Base-by-base conservation (phyloP, 441 rosid species). In the Adansonia madagascariensis region DNA sequence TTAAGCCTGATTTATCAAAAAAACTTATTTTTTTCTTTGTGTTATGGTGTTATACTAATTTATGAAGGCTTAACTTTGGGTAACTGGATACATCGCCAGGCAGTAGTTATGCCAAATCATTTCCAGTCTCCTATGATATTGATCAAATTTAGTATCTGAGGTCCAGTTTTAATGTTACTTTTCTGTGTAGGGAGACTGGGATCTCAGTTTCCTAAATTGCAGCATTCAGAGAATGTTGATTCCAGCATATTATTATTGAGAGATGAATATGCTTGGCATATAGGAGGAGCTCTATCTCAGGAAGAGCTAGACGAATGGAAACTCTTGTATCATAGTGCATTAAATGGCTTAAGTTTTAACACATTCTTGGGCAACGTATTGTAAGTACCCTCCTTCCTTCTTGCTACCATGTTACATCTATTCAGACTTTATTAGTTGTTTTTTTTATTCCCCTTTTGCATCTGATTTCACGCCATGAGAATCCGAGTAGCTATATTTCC, bases 221-320 rank as follows among this genome's bases (percentile, higher is more conserved):
- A 84, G 39, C 72, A 75, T 80, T 76, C 79, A 57, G 90, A 90
- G 70, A 85, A 82, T 78, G 77, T 91, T 22, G 82, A 87, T 80
- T 82, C 94, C 52, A 83, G 73, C 24, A 64, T 79, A 53, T 76
- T 93, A 53, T 47, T 92, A 61, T 69, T 93, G 80, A 89, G 85
- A 78, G 83, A 87, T 71, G 97, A 91, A 82, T 92, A 89, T 79
- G 97, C 99, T 76, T 93, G 99, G 97, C 94, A 92, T 80, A 90
- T 95, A 74, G 98, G 94, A 82, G 98, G 98, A 78, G 90, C 88
- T 75, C 93, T 95, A 80, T 85, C 98, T 60, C 94, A 83, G 27
- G 87, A 85, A 55, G 98, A 92, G 85, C 86, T 91, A 46, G 87
- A 80, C 73, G 94, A 92, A 74, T 95, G 98, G 99, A 95, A 86